Base-by-base conservation (phyloP, 352 stramenopile genomes). In the Globisporangium paroecandrum region DNA sequence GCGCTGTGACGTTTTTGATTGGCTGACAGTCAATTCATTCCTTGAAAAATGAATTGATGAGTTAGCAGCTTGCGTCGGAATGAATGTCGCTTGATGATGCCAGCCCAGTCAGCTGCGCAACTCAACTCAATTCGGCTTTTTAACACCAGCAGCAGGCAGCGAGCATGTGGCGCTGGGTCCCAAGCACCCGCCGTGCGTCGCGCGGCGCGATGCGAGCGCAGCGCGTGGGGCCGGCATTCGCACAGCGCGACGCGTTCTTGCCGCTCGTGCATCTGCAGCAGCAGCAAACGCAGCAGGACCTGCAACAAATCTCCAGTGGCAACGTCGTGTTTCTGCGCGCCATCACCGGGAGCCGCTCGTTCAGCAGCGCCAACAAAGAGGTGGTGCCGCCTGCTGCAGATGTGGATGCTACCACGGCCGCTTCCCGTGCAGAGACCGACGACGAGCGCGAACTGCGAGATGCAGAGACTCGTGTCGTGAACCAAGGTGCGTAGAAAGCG, bases 141-240 rank as follows among this genome's bases (percentile, higher is more conserved):
- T 49, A 20, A 67, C 36, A 25, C 34, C 29, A 59, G 36, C 29
- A 59, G 36, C 29, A 27, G 25, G 27, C 32, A 38, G 12, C n/a
- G 24, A 64, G 27, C 29, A 67, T 67, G 62, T 61, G 47, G 62
- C 32, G 53, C 20, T 67, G 62, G 62, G 24, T 61, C 22, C 62
- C 49, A 18, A 67, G 47, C 29, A 22, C 49, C 43, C 27, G 22
- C 10, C 29, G 15, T 32, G 62, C 62, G 62, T 53, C 47, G 32
- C 62, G 62, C 22, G 47, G 62, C 8, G 47, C 49, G 12, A 41
- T 54, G 29, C 49, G n/a, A 53, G 20, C 49, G 32, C 62, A 53
- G 62, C 49, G 43, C 25, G 24, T 54, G 15, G 15, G 25, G 22
- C 25, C 24, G 0, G 59, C 27, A 1, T n/a, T 57, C 41, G 41